Conservation (phyloP, 2,329 filamentous ascomycete genomes). For the Microcyclosporella mali region DNA sequence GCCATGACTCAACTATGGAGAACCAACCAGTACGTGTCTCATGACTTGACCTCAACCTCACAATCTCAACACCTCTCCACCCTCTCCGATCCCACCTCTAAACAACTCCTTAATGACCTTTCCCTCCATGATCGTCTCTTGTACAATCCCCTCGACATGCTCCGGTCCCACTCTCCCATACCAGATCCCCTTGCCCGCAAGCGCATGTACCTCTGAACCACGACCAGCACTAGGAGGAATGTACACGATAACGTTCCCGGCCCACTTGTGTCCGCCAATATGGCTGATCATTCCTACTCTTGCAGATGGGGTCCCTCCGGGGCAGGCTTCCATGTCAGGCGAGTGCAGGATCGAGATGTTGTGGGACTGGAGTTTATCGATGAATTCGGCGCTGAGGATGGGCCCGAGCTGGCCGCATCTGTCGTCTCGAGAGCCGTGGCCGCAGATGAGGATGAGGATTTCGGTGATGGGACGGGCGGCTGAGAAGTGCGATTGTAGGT, state of each 20-base stretch:
- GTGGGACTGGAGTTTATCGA: constrained; percentile 47
- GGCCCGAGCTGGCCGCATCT: constrained; percentile 79
- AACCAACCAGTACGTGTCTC: too few species aligned
- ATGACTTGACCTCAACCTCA: constrained; percentile 8
- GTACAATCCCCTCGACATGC: constrained; percentile 69
- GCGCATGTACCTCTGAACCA: constrained; percentile 47
- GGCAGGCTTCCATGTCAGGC: constrained; percentile 33
- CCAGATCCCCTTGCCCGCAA: constrained; percentile 71
- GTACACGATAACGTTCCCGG: constrained; percentile 78
- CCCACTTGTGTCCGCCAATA: constrained; percentile 79
- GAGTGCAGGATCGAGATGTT: constrained; percentile 45
- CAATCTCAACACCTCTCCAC: constrained; percentile 27
- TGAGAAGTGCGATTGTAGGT: constrained; percentile 42
- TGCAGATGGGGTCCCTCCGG: constrained; percentile 44
- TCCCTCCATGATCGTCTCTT: constrained; percentile 62
- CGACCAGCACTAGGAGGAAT: constrained; percentile 51
- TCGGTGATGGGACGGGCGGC: constrained; percentile 59
- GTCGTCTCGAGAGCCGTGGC: constrained; percentile 73
- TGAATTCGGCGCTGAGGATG: constrained; percentile 64
- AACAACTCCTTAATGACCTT: constrained; percentile 65
- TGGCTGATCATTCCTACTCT: constrained; percentile 68
- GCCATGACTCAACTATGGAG: too few species aligned
- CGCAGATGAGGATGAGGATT: constrained; percentile 77
- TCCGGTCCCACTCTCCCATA: constrained; percentile 71
- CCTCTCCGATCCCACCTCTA: constrained; percentile 56